Base-by-base conservation (phyloP, 495 filamentous ascomycete species). In the Hypoxylon lenormandii region DNA sequence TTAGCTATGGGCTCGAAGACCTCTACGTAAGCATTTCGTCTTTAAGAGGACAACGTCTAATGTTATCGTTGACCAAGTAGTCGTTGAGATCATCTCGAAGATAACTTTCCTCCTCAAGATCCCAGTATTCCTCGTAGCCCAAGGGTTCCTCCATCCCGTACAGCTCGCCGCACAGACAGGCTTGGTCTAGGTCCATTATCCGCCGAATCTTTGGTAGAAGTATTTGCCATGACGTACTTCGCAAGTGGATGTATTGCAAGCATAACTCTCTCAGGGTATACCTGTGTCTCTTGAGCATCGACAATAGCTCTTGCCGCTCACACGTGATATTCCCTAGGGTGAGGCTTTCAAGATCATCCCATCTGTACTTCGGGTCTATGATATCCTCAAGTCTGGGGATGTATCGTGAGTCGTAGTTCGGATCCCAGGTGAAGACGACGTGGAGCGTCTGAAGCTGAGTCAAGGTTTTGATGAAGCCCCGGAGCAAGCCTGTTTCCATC, bases 271-370 rank as follows among this genome's bases (percentile, higher is more conserved):
- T 54, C 1, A 70, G 42, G 7, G 53, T 70, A 5, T 21, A 18
- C 16, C 52, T 70, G 8, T 70, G 67, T 42, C 60, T 66, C 46
- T 36, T 61, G 8, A 70, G 46, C 33, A 70, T 49, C 5, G 67
- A 60, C 55, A 66, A 56, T 7, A 70, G 45, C n/a, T 56, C 67
- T 5, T 57, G 55, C 28, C 61, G 61, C 54, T 66, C 56, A 37
- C 67, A 70, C 5, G 40, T 54, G 21, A 66, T 56, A 16, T 45
- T 52, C 10, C 50, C 55, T 30, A 70, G 21, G 36, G 55, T 56
- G 5, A 70, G 38, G 18, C 49, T 65, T 0, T 55, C 45, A 7
- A 70, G 67, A 42, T 66, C 40, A 3, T 56, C 50, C 67, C 67
- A 70, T 46, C 22, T 50, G 26, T 66, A 50, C 23, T 52, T 50